Evolutionary conservation across 306 rosid genomes (phyloP), one percentile per base, ranked within the genome.

Genomic region (Vigna hirtella): DNA sequence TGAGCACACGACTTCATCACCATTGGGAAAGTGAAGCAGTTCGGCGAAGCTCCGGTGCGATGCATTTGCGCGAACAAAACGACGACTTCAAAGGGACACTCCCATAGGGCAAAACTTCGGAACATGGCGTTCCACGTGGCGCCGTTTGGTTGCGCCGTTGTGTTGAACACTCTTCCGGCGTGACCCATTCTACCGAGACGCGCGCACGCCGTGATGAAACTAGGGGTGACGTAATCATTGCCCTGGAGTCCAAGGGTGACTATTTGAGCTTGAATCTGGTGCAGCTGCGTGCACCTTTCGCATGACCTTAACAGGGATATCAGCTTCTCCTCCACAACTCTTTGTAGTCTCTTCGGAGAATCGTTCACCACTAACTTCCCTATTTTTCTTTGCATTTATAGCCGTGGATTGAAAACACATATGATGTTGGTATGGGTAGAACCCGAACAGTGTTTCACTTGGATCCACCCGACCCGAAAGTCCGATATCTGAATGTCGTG

Each of bases 231-330:
- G 79, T 67, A 90, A 66, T 78, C 72, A 38, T 90, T 89, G 50
- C 42, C 61, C 6, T 72, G 45, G 42, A 93, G 83, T 4, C 96
- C 98, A 20, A 88, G 79, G 58, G 84, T 38, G 9, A 77, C 65
- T 40, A 93, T 71, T 53, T 86, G 91, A 71, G 86, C 66, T 20
- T 91, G 94, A 71, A 89, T 83, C 82, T 93, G 88, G 73, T 30
- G 66, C n/a, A 93, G 86, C 26, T 15, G 81, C 42, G 70, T 74
- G 24, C 34, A 50, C 15, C 82, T 66, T 83, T 65, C 87, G 87
- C 98, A 91, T 89, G 94, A 91, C 9, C 80, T 90, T 57, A 93
- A 59, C 49, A 91, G 85, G 20, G 88, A 85, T 49, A 91, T 85
- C 57, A 91, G 80, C 22, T 74, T 85, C 22, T 90, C 93, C 71